These are phyloP conservation scores for Quercus tomentella DNA, from an alignment of 331 rosid genomes.

Conservation along the genomic window DNA sequence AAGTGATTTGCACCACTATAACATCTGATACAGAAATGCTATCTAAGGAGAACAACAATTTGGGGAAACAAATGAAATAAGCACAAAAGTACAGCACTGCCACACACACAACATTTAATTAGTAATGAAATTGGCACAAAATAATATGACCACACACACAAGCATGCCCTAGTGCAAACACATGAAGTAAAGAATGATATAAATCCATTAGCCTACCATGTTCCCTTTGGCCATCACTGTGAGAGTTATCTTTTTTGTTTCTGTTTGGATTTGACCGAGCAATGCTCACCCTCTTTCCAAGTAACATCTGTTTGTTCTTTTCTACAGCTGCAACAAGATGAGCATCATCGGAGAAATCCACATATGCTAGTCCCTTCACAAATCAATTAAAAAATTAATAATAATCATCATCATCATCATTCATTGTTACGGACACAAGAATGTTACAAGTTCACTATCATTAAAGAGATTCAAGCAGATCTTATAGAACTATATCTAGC, in stretches of 20 bases:
- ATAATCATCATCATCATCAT: neutral
- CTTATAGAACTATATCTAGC: neutral
- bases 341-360: conserved; percentile 72
- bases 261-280: conserved; percentile 76
- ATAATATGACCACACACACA: neutral
- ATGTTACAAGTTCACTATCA: neutral
- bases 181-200: neutral
- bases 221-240: conserved; percentile 21
- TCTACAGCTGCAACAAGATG: conserved; percentile 77
- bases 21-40: neutral
- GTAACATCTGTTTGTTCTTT: conserved; percentile 57
- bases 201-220: conserved; percentile 34
- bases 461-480: neutral
- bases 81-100: neutral
- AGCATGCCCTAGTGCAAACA: neutral
- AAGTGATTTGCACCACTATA: neutral
- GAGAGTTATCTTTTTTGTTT: conserved; percentile 43
- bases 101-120: neutral
- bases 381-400: neutral
- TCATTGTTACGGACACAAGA: neutral
- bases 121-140: neutral
- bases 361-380: conserved; percentile 90
- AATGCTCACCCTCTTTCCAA: conserved; percentile 79
- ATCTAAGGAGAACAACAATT: neutral
- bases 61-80: neutral